Evolutionary conservation across 163 green algal species (phyloP).

Genomic region (Chlamydomonas reinhardtii): DNA sequence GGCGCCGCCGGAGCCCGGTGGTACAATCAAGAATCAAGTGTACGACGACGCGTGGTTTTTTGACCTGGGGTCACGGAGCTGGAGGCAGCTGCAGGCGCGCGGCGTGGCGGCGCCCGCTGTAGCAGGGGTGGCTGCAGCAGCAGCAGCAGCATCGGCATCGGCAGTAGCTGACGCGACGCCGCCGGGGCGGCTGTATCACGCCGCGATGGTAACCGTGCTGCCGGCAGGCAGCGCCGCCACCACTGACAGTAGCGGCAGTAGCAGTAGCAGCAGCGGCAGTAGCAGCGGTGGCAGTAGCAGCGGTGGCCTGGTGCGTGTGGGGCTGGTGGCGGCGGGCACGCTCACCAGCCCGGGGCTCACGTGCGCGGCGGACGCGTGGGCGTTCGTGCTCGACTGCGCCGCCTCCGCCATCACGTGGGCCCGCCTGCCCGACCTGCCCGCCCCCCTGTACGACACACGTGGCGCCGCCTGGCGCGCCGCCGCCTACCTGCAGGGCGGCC

Average conservation of each 20-base stretch:
- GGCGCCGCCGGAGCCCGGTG: background rate
- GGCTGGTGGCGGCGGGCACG: constrained; percentile 43
- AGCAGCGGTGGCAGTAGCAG: background rate
- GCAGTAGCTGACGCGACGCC: too few relatives aligned
- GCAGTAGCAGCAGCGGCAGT: background rate
- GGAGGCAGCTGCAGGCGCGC: constrained; percentile 17
- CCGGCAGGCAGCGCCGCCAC: background rate
- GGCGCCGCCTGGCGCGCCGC: background rate
- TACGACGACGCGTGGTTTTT: constrained; percentile 47
- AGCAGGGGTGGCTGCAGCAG: background rate
- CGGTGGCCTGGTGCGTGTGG: background rate
- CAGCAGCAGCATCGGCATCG: background rate
- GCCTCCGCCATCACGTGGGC: constrained; percentile 29
- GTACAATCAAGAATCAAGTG: constrained; percentile 1
- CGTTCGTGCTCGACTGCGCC: constrained; percentile 44
- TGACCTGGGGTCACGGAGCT: constrained; percentile 6
- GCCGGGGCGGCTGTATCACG: constrained; percentile 23
- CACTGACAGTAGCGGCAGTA: too few relatives aligned
- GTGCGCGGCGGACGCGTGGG: constrained; percentile 46
- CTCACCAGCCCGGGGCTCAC: constrained; percentile 29
- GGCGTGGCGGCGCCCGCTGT: background rate
- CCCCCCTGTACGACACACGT: constrained; percentile 46
- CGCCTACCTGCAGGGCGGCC: constrained; percentile 39
- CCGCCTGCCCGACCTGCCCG: constrained; percentile 42
- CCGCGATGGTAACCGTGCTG: background rate